Evolutionary conservation across 2,329 filamentous ascomycete genomes (phyloP).

Genomic region (Setomelanomma holmii): DNA sequence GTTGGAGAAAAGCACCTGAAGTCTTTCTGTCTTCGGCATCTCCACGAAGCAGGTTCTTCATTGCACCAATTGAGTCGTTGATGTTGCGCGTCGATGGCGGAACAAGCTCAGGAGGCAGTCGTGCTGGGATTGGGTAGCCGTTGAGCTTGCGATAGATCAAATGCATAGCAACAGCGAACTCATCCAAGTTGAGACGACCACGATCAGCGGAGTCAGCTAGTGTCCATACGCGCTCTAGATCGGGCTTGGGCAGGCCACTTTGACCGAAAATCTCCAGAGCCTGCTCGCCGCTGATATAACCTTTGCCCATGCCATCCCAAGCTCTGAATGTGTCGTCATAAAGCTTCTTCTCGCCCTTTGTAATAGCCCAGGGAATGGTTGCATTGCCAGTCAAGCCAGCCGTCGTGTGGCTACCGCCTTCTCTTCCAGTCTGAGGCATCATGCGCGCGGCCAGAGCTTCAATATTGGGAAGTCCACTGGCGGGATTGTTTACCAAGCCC

Average conservation of each 20-base stretch:
- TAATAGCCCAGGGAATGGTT: slow-evolving; percentile 97
- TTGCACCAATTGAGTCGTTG: slow-evolving; percentile 87
- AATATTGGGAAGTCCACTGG: slow-evolving; percentile 89
- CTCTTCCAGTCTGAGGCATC: slow-evolving; percentile 96
- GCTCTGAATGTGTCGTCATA: slow-evolving; percentile 95
- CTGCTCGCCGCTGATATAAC: slow-evolving; percentile 88
- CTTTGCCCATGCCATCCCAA: slow-evolving; percentile 94
- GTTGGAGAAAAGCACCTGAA: slow-evolving; percentile 86
- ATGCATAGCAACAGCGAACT: slow-evolving; percentile 99
- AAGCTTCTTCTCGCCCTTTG: slow-evolving; percentile 96
- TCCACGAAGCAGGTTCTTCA: slow-evolving; percentile 87
- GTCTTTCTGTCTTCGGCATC: slow-evolving; percentile 91
- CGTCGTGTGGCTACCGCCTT: slow-evolving; percentile 80
- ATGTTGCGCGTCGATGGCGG: slow-evolving; percentile 94
- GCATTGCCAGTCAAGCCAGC: slow-evolving; percentile 90
- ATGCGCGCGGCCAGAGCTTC: slow-evolving; percentile 90
- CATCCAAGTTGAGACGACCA: slow-evolving; percentile 91
- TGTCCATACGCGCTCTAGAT: slow-evolving; percentile 94
- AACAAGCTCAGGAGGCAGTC: slow-evolving; percentile 87
- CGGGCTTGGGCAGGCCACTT: slow-evolving; percentile 88
- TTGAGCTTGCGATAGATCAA: slow-evolving; percentile 97
- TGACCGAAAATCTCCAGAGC: slow-evolving; percentile 98
- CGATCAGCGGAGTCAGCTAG: slow-evolving; percentile 93
- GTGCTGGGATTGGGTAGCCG: slow-evolving; percentile 88
- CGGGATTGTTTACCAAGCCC: slow-evolving; percentile 96